Evolutionary conservation across 768 basidiomycete species (phyloP).

Genomic region (Lactarius sanguifluus): DNA sequence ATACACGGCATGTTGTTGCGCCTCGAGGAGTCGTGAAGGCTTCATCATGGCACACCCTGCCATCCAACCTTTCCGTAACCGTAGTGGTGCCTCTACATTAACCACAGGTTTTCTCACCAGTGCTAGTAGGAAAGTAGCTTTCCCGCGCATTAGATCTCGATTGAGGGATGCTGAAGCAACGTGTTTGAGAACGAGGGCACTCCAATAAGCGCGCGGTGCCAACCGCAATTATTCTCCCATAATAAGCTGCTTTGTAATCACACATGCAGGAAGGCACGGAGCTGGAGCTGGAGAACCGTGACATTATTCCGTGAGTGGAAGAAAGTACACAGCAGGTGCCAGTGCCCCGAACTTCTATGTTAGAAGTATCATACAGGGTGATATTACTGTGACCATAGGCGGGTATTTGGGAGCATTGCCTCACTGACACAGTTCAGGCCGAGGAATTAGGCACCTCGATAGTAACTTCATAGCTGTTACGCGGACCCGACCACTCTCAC

Average conservation of each 20-base stretch:
- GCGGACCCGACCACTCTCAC: background rate
- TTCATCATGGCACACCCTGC: background rate
- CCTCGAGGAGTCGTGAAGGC: constrained; percentile 9
- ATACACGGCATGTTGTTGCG: background rate
- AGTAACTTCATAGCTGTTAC: background rate
- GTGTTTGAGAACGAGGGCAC: background rate
- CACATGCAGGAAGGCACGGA: background rate
- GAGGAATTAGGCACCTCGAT: background rate
- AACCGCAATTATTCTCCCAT: background rate
- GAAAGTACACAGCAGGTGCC: background rate
- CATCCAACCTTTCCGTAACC: background rate
- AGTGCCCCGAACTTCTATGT: background rate
- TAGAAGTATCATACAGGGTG: background rate
- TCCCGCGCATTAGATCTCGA: background rate
- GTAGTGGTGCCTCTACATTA: background rate
- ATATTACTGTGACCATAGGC: background rate
- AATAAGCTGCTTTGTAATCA: background rate
- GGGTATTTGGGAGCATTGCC: background rate
- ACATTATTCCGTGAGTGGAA: background rate
- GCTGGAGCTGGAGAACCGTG: background rate
- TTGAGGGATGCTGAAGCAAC: background rate
- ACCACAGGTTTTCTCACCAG: background rate
- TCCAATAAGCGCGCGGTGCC: background rate
- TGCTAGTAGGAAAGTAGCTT: background rate
- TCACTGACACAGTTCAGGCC: background rate